Evolutionary conservation across 1,139 yeast species (phyloP).

Genomic region (Zygotorulaspora mrakii): DNA sequence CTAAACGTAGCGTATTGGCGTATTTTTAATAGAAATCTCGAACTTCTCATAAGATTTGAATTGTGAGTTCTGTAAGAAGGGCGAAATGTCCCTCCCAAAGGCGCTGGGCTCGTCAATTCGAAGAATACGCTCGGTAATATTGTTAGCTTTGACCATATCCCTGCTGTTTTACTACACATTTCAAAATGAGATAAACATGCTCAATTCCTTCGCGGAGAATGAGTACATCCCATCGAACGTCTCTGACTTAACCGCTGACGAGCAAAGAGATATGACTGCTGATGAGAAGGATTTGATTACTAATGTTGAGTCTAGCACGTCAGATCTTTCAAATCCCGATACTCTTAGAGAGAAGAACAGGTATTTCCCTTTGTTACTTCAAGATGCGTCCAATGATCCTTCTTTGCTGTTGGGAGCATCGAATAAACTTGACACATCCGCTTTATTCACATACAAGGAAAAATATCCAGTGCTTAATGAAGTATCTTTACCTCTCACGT

Average conservation of each 20-base stretch:
- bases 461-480: conserved; percentile 37
- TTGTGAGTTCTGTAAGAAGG: neutral
- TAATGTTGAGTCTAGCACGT: conserved; percentile 6
- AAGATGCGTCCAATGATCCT: conserved; percentile 25
- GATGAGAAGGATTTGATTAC: conserved; percentile 3
- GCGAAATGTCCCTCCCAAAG: conserved; percentile 11
- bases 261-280: conserved; percentile 2
- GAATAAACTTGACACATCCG: conserved; percentile 14
- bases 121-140: conserved; percentile 28
- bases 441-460: conserved; percentile 26
- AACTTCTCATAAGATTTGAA: neutral
- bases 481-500: conserved; percentile 31
- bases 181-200: conserved; percentile 36
- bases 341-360: conserved; percentile 38
- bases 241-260: conserved; percentile 10
- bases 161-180: conserved; percentile 37
- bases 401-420: conserved; percentile 19
- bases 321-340: conserved; percentile 23
- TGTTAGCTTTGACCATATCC: conserved; percentile 30
- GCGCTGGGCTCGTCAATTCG: conserved; percentile 14
- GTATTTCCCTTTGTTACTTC: conserved; percentile 38
- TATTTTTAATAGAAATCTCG: neutral
- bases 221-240: conserved; percentile 34
- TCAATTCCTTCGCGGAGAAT: conserved; percentile 37
- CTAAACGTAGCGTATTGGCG: neutral